Conservation (phyloP, 2,329 filamentous ascomycete species). For the Pestalotiopsis sp. region DNA sequence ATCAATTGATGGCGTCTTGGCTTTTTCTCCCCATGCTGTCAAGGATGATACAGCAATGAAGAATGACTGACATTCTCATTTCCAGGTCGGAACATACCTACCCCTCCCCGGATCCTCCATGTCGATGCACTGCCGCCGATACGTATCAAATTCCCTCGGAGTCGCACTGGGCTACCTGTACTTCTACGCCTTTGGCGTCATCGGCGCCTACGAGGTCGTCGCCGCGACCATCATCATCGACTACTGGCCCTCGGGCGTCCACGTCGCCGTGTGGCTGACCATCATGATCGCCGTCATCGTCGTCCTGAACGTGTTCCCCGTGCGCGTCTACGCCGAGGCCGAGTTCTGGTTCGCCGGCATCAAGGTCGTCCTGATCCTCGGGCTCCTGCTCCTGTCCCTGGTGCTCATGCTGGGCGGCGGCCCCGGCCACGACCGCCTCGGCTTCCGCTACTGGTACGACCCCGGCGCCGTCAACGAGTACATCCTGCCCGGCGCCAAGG, state of each 20-base stretch:
- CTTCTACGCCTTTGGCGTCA: constrained; percentile 40
- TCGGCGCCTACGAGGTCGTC: constrained; percentile 32
- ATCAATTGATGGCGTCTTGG: not conserved
- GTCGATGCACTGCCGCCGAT: constrained; percentile 49
- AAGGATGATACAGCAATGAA: not conserved
- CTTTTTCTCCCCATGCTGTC: not conserved
- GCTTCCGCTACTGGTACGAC: constrained; percentile 47
- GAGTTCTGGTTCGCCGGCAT: constrained; percentile 14
- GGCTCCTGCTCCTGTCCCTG: constrained; percentile 49
- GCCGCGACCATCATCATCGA: constrained; percentile 23
- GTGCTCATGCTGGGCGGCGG: constrained; percentile 51
- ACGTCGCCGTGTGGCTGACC: constrained; percentile 23
- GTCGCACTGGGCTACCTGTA: constrained; percentile 49
- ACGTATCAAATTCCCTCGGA: constrained; percentile 44
- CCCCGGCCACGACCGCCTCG: constrained; percentile 44
- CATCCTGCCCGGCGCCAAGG: constrained; percentile 37
- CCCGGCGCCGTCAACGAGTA: constrained; percentile 43
- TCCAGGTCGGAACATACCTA: constrained; percentile 52
- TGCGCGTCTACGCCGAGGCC: constrained; percentile 11
- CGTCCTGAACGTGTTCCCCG: constrained; percentile 14
- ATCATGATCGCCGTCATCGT: constrained; percentile 21
- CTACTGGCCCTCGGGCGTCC: constrained; percentile 22
- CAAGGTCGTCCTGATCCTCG: constrained; percentile 44
- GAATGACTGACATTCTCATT: not conserved
- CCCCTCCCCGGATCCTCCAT: constrained; percentile 50